Evolutionary conservation across 176 grass and related monocot species (phyloP).

Genomic region (Aegilops umbellulata): DNA sequence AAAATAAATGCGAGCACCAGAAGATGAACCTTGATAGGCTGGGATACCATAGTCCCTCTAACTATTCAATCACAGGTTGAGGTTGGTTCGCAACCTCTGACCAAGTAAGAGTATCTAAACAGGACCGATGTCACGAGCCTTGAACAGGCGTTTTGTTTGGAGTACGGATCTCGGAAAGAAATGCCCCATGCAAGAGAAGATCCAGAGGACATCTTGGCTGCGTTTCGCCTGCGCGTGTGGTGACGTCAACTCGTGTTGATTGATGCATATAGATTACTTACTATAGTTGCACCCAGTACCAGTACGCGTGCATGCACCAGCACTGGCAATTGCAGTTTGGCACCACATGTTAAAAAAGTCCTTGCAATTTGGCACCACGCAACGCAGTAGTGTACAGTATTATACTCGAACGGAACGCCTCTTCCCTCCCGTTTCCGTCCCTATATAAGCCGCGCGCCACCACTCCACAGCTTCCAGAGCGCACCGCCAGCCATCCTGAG

Average conservation of each 20-base stretch:
- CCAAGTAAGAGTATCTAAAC: too few relatives aligned
- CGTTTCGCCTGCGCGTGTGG: constrained; percentile 23
- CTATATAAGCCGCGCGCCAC: constrained; percentile 30
- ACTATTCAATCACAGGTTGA: too few relatives aligned
- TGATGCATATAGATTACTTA: neutral
- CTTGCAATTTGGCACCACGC: neutral
- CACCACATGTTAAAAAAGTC: neutral
- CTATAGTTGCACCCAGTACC: neutral
- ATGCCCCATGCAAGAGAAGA: neutral
- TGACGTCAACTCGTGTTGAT: constrained; percentile 18
- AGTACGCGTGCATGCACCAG: neutral
- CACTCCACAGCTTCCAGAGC: constrained; percentile 32
- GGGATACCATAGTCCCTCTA: too few relatives aligned
- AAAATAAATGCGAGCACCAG: too few relatives aligned
- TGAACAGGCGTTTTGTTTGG: constrained; percentile 1
- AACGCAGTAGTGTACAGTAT: neutral
- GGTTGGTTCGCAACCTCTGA: too few relatives aligned
- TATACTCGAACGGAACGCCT: neutral
- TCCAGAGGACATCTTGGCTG: neutral
- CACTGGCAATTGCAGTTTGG: neutral
- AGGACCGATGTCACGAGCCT: neutral
- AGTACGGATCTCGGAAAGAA: neutral
- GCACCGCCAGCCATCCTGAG: constrained; percentile 19
- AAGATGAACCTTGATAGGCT: too few relatives aligned
- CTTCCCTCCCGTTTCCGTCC: neutral